Base-by-base conservation (phyloP, 208 protist species). In the Leishmania aethiopica region DNA sequence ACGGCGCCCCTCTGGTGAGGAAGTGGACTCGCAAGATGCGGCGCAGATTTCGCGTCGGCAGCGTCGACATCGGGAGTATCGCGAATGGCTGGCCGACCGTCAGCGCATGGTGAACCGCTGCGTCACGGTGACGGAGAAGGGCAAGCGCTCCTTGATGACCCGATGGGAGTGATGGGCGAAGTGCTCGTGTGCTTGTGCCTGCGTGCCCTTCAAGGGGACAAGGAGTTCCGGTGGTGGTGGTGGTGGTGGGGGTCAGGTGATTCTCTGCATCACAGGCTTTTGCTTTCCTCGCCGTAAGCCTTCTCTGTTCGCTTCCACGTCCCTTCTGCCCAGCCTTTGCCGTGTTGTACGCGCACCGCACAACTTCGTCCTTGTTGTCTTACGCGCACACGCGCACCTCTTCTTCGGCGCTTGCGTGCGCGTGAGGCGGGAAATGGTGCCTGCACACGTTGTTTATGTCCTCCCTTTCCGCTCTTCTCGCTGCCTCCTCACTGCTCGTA, bases 31-130 rank as follows among this genome's bases (percentile, higher is more conserved):
- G 8, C 79, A 90, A 49, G 80, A 77, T 35, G 80, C 70, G 10
- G 78, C 70, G 3, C 77, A 78, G 80, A 72, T 60, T 17, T 47
- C 67, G 77, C 82, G 82, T 37, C 77, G 77, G 10, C 77, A 53
- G 10, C 78, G 72, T 5, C 82, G 51, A 28, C 69, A 86, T 74
- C 62, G 42, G 0, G 71, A 82, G 62, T 83, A 86, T 67, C 73
- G 80, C 57, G 81, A 75, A 72, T 84, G 82, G 86, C 71, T 51
- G 55, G 70, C 15, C 1, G 76, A 89, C 19, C 76, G 82, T 47
- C 73, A 75, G 7, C 78, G 47, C 57, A 84, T 85, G 72, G 77
- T 75, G 79, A 69, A 80, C 2, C 66, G 47, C 15, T 84, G 70
- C 40, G 82, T 89, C 6, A 62, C 37, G 1, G n/a, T 81, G 0